Evolutionary conservation across 352 stramenopile genomes (phyloP), one percentile per base, ranked within the genome.

Genomic region (Thraustochytrium striatum): DNA sequence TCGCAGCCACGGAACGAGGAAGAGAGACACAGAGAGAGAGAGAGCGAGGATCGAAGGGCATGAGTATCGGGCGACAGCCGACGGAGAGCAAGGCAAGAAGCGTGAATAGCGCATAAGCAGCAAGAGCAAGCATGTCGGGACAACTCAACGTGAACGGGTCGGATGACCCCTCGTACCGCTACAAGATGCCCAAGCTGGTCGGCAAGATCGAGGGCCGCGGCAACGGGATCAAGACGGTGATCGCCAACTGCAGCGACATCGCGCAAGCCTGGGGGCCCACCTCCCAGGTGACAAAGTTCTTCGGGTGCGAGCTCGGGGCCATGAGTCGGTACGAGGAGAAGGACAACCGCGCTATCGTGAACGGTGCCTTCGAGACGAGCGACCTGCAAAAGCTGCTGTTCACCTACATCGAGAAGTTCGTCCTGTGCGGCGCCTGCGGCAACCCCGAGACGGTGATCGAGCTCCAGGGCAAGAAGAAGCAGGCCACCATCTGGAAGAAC

Each of bases 191-290:
- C 41, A 91, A 92, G 28, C 85, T 97, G 52, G 87, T 88, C 80
- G 94, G 93, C 55, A 99, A 99, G 87, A 97, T 98, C 78, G 96
- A 99, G 89, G 96, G 96, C 43, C 90, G 94, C 68, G 96, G 96
- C 62, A 99, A 99, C 86, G 96, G 96, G 72, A 99, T 99, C 85
- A 99, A 99, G 88, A 99, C 96, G 39, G 88, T 97, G 39, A 93
- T 99, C 72, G 91, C 97, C 35, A 99, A 99, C 90, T 97, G 97
- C 78, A 88, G 88, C 19, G 95, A 98, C 55, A 88, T 99, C 28
- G 95, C 91, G 16, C 83, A 88, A 28, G 91, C 91, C 55, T 87
- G 99, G 32, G 92, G 99, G 84, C 90, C 82, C 47, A 57, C 61
- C 28, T 90, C 89, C 25, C 95, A 99, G 86, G 94, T 99, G 33